Evolutionary conservation across 305 asterid species (phyloP).

Genomic region (Stenogyne calaminthoides): DNA sequence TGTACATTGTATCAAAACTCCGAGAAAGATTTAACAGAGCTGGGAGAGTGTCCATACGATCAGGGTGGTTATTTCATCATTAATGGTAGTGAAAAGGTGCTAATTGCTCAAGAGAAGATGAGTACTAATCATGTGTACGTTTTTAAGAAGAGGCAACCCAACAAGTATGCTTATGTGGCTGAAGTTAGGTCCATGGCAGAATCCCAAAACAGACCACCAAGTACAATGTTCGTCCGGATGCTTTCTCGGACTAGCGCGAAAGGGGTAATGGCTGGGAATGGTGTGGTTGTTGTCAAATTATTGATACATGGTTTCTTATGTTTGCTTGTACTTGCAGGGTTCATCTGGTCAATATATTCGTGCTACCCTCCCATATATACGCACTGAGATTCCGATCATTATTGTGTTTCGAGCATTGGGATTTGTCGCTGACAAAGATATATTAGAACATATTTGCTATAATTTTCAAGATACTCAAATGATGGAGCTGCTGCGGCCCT

Average conservation of each 20-base stretch:
- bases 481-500: slow-evolving; percentile 98
- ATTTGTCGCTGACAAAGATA: slow-evolving; percentile 97
- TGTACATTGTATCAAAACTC: slow-evolving; percentile 90
- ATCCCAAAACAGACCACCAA: slow-evolving; percentile 91
- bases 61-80: slow-evolving; percentile 98
- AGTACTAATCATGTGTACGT: slow-evolving; percentile 98
- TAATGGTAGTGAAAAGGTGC: slow-evolving; percentile 97
- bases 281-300: slow-evolving; percentile 8
- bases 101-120: slow-evolving; percentile 99
- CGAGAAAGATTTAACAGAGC: slow-evolving; percentile 96
- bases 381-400: slow-evolving; percentile 94
- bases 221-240: slow-evolving; percentile 98
- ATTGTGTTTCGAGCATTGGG: slow-evolving; percentile 95
- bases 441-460: slow-evolving; percentile 93
- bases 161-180: slow-evolving; percentile 93
- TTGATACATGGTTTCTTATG: not conserved
- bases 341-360: slow-evolving; percentile 97
- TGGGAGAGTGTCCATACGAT: slow-evolving; percentile 97
- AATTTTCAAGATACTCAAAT: slow-evolving; percentile 88
- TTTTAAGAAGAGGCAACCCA: slow-evolving; percentile 96
- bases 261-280: slow-evolving; percentile 65
- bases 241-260: slow-evolving; percentile 95
- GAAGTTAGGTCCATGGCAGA: slow-evolving; percentile 99
- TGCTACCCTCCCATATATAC: slow-evolving; percentile 96
- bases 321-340: slow-evolving; percentile 60